Evolutionary conservation across 176 grass and related monocot genomes (phyloP).

Genomic region (Paspalum notatum): DNA sequence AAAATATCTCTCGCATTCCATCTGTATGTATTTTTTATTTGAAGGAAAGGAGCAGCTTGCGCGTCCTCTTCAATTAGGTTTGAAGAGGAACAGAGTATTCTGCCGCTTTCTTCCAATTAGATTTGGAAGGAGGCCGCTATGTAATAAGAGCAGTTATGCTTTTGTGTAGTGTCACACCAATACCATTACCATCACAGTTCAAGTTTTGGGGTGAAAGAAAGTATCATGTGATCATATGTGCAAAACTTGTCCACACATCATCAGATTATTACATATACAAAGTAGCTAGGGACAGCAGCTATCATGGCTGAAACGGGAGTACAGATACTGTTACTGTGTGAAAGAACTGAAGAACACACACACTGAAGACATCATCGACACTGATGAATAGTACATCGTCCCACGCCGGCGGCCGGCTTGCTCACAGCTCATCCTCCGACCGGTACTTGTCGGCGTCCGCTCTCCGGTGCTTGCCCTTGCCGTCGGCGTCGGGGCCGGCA

Average conservation of each 20-base stretch:
- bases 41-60: background rate
- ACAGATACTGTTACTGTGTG: background rate
- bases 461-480: slow-evolving; percentile 18
- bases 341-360: slow-evolving; percentile 5
- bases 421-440: slow-evolving; percentile 63
- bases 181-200: background rate
- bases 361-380: slow-evolving; percentile 28
- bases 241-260: slow-evolving; percentile 23
- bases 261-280: slow-evolving; percentile 46
- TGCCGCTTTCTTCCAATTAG: slow-evolving; percentile 36
- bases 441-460: slow-evolving; percentile 24
- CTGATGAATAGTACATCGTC: background rate
- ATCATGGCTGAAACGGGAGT: background rate
- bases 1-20: too few relatives aligned
- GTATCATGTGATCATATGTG: background rate
- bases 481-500: slow-evolving; percentile 11
- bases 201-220: background rate
- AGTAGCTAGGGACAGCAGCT: background rate
- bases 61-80: slow-evolving; percentile 40
- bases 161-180: background rate
- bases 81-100: slow-evolving; percentile 11
- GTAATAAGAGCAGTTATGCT: background rate
- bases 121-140: slow-evolving; percentile 27
- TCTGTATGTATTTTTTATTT: background rate
- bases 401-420: background rate